Evolutionary conservation across 2,329 filamentous ascomycete genomes (phyloP).

Genomic region (Penicillium sp.): DNA sequence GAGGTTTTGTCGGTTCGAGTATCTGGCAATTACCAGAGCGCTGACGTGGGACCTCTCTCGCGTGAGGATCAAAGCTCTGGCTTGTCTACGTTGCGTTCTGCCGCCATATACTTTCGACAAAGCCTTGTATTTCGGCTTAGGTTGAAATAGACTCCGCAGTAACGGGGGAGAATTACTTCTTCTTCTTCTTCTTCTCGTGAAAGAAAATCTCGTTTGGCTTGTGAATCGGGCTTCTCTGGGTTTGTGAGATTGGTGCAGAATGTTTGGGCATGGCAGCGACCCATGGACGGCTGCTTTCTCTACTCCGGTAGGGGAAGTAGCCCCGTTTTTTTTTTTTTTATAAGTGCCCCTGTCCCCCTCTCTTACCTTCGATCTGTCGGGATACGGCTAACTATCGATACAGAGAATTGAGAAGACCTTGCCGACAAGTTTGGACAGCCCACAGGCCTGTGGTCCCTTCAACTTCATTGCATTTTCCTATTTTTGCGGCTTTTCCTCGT

Average conservation of each 20-base stretch:
- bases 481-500: background rate
- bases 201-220: constrained; percentile 17
- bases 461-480: background rate
- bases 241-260: constrained; percentile 20
- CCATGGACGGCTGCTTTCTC: constrained; percentile 36
- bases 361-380: background rate
- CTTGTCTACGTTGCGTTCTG: constrained; percentile 67
- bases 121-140: constrained; percentile 13
- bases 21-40: constrained; percentile 30
- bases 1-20: constrained; percentile 12
- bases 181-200: constrained; percentile 15
- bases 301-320: constrained; percentile 29
- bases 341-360: constrained; percentile 37
- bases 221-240: constrained; percentile 14
- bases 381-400: constrained; percentile 37
- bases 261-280: constrained; percentile 15
- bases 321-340: constrained; percentile 44
- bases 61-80: constrained; percentile 93
- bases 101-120: constrained; percentile 16
- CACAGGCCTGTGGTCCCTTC: too few relatives aligned
- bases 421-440: background rate
- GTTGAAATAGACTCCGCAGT: constrained; percentile 18
- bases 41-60: constrained; percentile 76
- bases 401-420: background rate
- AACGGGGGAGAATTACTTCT: constrained; percentile 22